Base-by-base conservation (phyloP, 2,329 filamentous ascomycete species). In the Sclerotinia minor region DNA sequence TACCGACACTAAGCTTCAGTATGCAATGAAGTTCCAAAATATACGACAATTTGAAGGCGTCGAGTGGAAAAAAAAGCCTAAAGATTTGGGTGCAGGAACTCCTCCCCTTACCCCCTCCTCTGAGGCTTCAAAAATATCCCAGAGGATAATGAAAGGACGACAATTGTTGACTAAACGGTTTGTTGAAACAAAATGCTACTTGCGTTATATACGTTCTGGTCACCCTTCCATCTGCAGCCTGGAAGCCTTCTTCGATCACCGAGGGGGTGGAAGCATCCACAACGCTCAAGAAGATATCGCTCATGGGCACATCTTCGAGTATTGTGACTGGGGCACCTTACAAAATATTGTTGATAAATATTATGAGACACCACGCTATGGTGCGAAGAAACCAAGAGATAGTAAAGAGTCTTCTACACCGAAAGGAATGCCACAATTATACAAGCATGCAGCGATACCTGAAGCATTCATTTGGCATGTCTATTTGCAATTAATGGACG, bases 391-490 rank as follows among this genome's bases (percentile, higher is more conserved):
- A 7, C 41, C 5, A 19, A 41, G 5, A 9, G 24, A 9, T 7
- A 6, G 2, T 13, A 0, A 19, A 3, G 13, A 21, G 11, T 0
- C 5, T 8, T n/a, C n/a, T 13, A 57, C 21, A 59, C 41, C 57
- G 29, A 1, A 15, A 29, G 17, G 41, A 45, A 59, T 59, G 57
- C 57, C 57, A 45, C 1, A 0, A 45, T 2, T 32, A 45, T 59
- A 59, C 57, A 59, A 45, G 57, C 41, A 59, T 24, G 55, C 38
- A 45, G 57, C 57, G 32, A 35, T 44, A 24, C 65, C 65, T 7
- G 65, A 67, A 63, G 65, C 44, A 21, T 61, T 67, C 24, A 63
- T 61, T 52, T 65, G 64, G 64, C 32, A 57, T 38, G 38, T 52
- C 35, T 58, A 24, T 35, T 29, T 52, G 26, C 38, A 67, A 21